phyloP scores from a whole-genome alignment of 1,139 yeast species.

The Candida freyschussii region DNA sequence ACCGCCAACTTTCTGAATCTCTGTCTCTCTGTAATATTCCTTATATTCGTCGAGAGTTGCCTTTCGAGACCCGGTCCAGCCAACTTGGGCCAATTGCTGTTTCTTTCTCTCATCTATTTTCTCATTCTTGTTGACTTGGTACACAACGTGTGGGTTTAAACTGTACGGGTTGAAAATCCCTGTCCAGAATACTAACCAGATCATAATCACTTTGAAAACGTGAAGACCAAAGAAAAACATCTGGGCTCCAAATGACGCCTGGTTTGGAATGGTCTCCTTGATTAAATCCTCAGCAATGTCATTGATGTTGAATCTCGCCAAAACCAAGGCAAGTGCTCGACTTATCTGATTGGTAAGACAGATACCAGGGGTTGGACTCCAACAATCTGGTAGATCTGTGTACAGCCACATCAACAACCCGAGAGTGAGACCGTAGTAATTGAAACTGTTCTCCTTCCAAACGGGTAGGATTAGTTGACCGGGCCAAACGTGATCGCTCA shows the following conservation, averaged over 20 bases:
- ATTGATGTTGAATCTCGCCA: constrained; percentile 32
- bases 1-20: constrained; percentile 70
- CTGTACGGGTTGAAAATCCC: constrained; percentile 78
- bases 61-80: constrained; percentile 91
- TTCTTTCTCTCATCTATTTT: constrained; percentile 28
- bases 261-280: constrained; percentile 39
- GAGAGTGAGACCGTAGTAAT: constrained; percentile 41
- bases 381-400: constrained; percentile 83
- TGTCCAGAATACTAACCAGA: constrained; percentile 54
- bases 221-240: constrained; percentile 69
- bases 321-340: constrained; percentile 32
- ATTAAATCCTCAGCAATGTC: constrained; percentile 42
- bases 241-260: constrained; percentile 47
- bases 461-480: constrained; percentile 84
- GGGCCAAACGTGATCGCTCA: constrained; percentile 62
- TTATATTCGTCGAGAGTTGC: constrained; percentile 68
- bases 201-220: constrained; percentile 49
- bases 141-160: constrained; percentile 38
- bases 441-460: constrained; percentile 59
- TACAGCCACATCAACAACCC: constrained; percentile 71
- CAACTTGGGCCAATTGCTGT: constrained; percentile 61
- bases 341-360: constrained; percentile 68
- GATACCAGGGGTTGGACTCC: constrained; percentile 90
- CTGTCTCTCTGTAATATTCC: constrained; percentile 60
- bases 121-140: constrained; percentile 24